Percentiles rank a stretch among this genome's conserved stretches.
Conservation (phyloP, 768 basidiomycete genomes). For the Clitopilus hobsonii region DNA sequence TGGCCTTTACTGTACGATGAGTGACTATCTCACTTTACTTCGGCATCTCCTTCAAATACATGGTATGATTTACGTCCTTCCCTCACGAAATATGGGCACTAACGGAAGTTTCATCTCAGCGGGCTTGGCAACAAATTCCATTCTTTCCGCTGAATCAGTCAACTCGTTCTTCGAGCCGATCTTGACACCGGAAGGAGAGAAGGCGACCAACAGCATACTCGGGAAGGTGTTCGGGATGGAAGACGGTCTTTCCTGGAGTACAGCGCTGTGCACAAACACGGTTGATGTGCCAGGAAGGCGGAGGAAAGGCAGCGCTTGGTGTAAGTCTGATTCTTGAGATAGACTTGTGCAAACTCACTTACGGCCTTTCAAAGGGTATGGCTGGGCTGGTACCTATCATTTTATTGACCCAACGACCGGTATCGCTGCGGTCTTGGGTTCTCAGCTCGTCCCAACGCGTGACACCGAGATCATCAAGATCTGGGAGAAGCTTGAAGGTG, state of each 20-base stretch:
- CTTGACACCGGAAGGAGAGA: not conserved
- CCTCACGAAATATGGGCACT: conserved; percentile 16
- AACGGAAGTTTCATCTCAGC: conserved; percentile 6
- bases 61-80: not conserved
- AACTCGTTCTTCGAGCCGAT: conserved; percentile 10
- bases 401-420: conserved; percentile 1
- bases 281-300: not conserved
- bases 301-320: not conserved
- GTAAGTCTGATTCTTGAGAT: not conserved
- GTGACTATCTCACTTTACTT: conserved; percentile 13
- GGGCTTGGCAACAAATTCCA: conserved; percentile 7
- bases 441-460: not conserved
- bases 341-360: not conserved
- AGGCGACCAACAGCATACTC: not conserved
- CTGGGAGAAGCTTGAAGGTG: not conserved
- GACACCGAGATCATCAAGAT: not conserved
- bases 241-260: not conserved
- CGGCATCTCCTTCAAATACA: not conserved
- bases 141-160: conserved; percentile 7
- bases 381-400: not conserved
- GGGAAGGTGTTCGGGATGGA: not conserved
- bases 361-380: not conserved
- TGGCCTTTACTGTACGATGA: conserved; percentile 12
- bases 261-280: not conserved
- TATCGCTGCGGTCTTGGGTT: not conserved